Base-by-base conservation (phyloP, 2,329 filamentous ascomycete genomes). In the Aspergillus sp. region DNA sequence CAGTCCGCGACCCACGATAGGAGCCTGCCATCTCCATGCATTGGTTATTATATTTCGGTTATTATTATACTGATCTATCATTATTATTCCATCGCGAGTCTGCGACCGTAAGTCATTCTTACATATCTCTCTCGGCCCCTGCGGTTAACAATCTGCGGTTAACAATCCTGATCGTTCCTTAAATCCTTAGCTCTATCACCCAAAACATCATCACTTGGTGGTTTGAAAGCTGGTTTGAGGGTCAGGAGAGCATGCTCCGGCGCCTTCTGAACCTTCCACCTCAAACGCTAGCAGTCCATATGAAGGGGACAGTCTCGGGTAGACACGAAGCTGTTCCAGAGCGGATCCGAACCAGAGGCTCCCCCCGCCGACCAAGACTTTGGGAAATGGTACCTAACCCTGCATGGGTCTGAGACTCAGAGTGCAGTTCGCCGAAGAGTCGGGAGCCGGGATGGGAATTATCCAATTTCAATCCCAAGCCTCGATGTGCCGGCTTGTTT, bases 331-430 rank as follows among this genome's bases (percentile, higher is more conserved):
- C 59, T 46, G 51, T 54, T 39, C 51, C 31, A 52, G 58, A 60
- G 54, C 40, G 58, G 45, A 56, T 45, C 45, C 54, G 12, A 49
- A 56, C 46, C 55, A 59, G 55, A 61, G 86, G 45, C 51, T 60
- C 49, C 56, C 51, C 51, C 55, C 59, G 60, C 19, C n/a, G 35
- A 37, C 23, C 23, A 23, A 11, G 25, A 46, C 14, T 46, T n/a
- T 46, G 44, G 44, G 25, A 43, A 11, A 31, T 31, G 9, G 27
- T 31, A 31, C 9, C 27, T 9, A 31, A 11, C 27, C 27, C 27
- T 31, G 27, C 3, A 31, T 31, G 27, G 27, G 27, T 27, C 25
- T 8, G 25, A 17, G 23, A 27, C 23, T 23, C 14, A 27, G 5
- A 19, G 41, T 23, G 9, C 43, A 14, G 21, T 23, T 23, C 19